Evolutionary conservation across 108 stramenopile species (phyloP), one percentile per base, ranked within the genome.

Genomic region (Stephanodiscus minutulus): DNA sequence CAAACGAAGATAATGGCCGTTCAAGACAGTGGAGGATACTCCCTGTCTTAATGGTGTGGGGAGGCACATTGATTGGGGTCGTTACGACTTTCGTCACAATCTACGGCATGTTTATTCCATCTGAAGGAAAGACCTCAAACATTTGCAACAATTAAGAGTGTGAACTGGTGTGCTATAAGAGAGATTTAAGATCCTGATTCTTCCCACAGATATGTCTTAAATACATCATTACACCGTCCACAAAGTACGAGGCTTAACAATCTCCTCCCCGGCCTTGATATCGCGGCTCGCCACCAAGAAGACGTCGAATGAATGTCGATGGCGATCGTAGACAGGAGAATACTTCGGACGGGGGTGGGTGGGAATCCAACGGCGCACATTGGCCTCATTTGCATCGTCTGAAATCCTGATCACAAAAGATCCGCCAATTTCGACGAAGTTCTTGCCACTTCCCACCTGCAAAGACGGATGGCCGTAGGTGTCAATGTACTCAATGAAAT

Each of bases 261-360:
- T 36, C 36, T 58, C 57, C 33, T 58, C 33, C 17, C 57, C 93
- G 59, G 77, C 81, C 47, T 83, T 64, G 39, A 94, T 90, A 49
- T 90, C 89, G 37, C 81, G 64, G 49, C 86, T 88, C 10, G 93
- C 90, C n/a, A 91, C 90, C 64, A 91, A 74, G 64, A 91, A 89
- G 10, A 91, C 82, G 74, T 93, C 92, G 68, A 91, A 88, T n/a
- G 83, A 84, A 56, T 89, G 64, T 9, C 84, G 87, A 65, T 88
- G 87, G 44, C 92, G 87, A 58, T 93, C 89, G 66, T 93, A 93
- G 17, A 93, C 92, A 33, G 92, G 92, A 22, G 92, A 93, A 50
- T 72, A 93, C 57, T 81, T 85, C n/a, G 92, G 92, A 43, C 85
- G 79, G 13, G 88, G 91, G 66, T 88, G 92, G 46, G 80, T 52